phyloP scores from a whole-genome alignment of 164 flowering plant genomes.

The Umbilicus rupestris region DNA sequence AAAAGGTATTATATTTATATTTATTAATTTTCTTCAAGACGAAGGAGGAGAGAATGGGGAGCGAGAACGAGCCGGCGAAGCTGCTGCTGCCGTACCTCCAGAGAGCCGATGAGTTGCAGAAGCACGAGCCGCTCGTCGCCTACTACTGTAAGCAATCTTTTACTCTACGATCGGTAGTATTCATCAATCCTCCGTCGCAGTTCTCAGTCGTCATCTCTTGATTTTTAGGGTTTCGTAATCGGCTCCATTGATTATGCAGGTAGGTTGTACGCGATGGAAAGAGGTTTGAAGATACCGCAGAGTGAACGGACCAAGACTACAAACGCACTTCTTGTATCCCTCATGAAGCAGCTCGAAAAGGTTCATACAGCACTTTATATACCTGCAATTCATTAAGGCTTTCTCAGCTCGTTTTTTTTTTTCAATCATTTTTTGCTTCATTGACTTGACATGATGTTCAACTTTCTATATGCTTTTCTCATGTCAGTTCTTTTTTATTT shows the following conservation, averaged over 20 bases:
- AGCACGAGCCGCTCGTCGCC: constrained; percentile 94
- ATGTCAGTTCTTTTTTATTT: constrained; percentile 1
- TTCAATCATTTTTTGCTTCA: not conserved
- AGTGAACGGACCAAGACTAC: constrained; percentile 80
- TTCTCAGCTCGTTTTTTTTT: not conserved
- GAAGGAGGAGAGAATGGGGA: constrained; percentile 31
- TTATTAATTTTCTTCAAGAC: not conserved
- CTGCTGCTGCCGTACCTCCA: constrained; percentile 84
- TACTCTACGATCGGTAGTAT: not conserved
- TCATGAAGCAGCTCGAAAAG: constrained; percentile 97
- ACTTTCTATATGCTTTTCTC: too few species aligned
- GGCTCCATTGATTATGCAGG: constrained; percentile 27
- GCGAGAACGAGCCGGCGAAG: constrained; percentile 77
- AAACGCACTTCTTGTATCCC: constrained; percentile 64
- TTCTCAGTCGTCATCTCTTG: not conserved
- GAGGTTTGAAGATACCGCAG: constrained; percentile 74
- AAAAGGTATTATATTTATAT: not conserved
- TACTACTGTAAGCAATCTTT: constrained; percentile 57
- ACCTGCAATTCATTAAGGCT: too few species aligned
- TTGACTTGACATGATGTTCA: too few species aligned
- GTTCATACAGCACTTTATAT: constrained; percentile 14
- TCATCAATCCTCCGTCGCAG: not conserved
- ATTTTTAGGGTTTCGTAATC: not conserved
- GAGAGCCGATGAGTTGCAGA: constrained; percentile 91
- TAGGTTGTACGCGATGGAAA: constrained; percentile 93